Evolutionary conservation across 345 rosid genomes (phyloP), one percentile per base, ranked within the genome.

Genomic region (Dipteronia dyeriana): DNA sequence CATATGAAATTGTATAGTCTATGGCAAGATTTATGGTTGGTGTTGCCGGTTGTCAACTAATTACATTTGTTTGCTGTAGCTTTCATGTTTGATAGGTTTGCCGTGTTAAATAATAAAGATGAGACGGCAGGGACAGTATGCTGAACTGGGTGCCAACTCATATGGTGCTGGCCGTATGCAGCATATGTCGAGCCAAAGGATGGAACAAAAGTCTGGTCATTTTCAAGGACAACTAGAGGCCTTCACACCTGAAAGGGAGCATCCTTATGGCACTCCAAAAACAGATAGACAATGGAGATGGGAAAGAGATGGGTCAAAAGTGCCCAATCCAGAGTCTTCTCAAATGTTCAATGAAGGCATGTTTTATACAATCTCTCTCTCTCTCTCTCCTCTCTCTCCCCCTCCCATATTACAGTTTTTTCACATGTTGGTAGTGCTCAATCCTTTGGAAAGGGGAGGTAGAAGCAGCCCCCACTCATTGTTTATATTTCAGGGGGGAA

Each of bases 161-260:
- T 90, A 89, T 77, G 88, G 72, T 60, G 79, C 85, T 82, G 86
- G 86, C 47, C 97, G 87, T 82, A 84, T 90, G 85, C 95, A 88
- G 84, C 90, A 85, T 60, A 49, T 83, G 49, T 81, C 87, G 61
- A 71, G 75, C 59, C 92, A 88, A 66, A 82, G 82, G 67, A 84
- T 87, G 85, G 94, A 90, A 22, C 84, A 76, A 4, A 81, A 77
- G 13, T 75, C 91, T 66, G 79, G 78, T 75, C 89, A 86, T 53
- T 93, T 89, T 73, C 95, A 90, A 84, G 97, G 91, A 77, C 91
- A 90, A 70, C 82, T 94, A 61, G 98, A 94, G 89, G 97, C 97
- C 19, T 94, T 94, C 76, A 94, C 98, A 79, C 98, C 97, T 9
- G 97, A 92, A 81, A 92, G 97, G 78, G 98, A 92, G 39, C 88